Evolutionary conservation across 495 filamentous ascomycete genomes (phyloP).

Genomic region (Xylaria sp.): DNA sequence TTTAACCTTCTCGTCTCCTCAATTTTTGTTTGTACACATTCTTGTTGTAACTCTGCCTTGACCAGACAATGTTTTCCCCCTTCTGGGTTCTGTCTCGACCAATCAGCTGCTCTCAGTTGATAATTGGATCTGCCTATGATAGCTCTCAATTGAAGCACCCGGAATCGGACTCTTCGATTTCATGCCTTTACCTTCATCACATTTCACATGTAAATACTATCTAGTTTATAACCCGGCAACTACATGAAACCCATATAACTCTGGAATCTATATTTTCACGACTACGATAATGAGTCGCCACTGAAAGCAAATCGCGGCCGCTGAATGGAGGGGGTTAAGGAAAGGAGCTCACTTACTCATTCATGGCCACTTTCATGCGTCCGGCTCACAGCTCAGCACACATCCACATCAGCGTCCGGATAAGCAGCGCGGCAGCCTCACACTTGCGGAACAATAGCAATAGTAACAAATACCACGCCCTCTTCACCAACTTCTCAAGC

Average conservation of each 20-base stretch:
- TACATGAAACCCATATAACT: not conserved
- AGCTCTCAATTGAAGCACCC: not conserved
- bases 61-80: not conserved
- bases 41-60: not conserved
- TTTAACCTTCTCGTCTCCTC: not conserved
- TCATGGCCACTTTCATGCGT: constrained; percentile 4
- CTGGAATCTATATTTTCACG: not conserved
- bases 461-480: not conserved
- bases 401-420: not conserved
- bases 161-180: not conserved
- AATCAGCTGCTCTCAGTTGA: constrained; percentile 22
- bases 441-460: not conserved
- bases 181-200: not conserved
- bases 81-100: not conserved
- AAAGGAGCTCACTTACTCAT: not conserved
- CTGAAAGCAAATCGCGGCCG: not conserved
- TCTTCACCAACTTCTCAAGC: not conserved
- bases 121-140: not conserved
- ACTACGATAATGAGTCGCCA: not conserved
- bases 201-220: not conserved
- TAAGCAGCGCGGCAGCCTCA: not conserved
- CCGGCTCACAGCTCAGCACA: not conserved
- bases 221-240: not conserved
- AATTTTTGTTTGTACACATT: not conserved
- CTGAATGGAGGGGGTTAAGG: too few species aligned